Percentiles rank a stretch among this genome's conserved stretches.
These are phyloP conservation scores for Solanum acaule DNA, from an alignment of 257 asterid species.

Conservation along the genomic window DNA sequence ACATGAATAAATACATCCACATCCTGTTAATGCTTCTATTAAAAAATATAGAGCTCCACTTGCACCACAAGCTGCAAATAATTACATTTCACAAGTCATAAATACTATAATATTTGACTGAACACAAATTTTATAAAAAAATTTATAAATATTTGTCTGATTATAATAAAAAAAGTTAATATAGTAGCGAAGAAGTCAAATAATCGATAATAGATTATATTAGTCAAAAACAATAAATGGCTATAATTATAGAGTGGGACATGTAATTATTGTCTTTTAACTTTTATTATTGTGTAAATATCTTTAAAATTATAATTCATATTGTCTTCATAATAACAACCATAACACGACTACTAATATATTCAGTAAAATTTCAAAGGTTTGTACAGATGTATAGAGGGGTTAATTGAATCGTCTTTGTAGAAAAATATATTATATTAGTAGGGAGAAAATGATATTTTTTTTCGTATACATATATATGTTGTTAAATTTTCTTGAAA, in stretches of 20 bases:
- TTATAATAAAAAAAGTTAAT: not conserved
- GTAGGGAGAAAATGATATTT: not conserved
- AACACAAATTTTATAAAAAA: no score
- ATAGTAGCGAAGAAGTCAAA: not conserved
- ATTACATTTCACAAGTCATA: not conserved
- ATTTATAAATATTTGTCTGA: not conserved
- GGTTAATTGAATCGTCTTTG: not conserved
- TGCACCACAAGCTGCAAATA: conserved; percentile 2
- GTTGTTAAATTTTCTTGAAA: not conserved
- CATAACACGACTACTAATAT: not conserved
- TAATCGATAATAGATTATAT: not conserved
- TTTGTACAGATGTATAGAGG: rapidly evolving
- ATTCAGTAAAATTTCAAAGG: not conserved
- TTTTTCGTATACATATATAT: not conserved
- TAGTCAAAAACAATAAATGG: not conserved
- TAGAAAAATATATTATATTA: not conserved
- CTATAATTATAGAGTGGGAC: not conserved
- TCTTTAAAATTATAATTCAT: not conserved
- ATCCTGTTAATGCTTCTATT: not conserved
- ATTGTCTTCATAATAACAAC: not conserved
- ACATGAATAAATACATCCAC: conserved; percentile 12
- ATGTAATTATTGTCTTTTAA: not conserved
- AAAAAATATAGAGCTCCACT: conserved; percentile 7
- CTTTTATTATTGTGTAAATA: not conserved
- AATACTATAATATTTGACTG: not conserved